phyloP scores from a whole-genome alignment of 2,329 filamentous ascomycete species.

The Paecilomyces niveus region DNA sequence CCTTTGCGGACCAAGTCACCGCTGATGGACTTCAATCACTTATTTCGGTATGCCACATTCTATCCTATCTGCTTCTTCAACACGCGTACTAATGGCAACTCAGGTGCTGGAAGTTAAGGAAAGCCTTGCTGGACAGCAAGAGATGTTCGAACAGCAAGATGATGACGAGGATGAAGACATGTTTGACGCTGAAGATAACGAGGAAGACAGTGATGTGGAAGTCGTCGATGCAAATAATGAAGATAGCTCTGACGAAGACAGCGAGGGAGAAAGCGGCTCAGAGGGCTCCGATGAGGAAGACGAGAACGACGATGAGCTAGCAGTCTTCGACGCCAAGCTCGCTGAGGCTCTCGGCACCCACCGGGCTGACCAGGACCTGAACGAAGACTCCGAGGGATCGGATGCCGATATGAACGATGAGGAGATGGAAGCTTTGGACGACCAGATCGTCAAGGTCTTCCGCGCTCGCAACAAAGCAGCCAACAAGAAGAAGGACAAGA shows the following conservation, averaged over 20 bases:
- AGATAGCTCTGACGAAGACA: constrained; percentile 9
- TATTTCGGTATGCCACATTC: constrained; percentile 33
- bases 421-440: constrained; percentile 86
- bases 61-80: background rate
- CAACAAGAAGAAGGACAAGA: constrained; percentile 74
- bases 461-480: constrained; percentile 62
- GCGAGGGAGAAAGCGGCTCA: constrained; percentile 19
- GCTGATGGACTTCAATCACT: constrained; percentile 62
- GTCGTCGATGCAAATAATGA: constrained; percentile 33
- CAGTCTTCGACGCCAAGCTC: constrained; percentile 67
- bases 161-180: constrained; percentile 52
- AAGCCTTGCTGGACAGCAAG: constrained; percentile 72
- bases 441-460: constrained; percentile 78
- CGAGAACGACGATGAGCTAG: constrained; percentile 46
- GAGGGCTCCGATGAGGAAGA: constrained; percentile 37
- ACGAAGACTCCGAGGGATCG: constrained; percentile 50
- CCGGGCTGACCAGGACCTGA: constrained; percentile 47
- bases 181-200: constrained; percentile 39
- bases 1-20: constrained; percentile 70
- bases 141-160: constrained; percentile 70
- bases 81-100: constrained; percentile 24
- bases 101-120: constrained; percentile 73
- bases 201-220: constrained; percentile 33
- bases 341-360: constrained; percentile 71
- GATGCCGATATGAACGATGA: constrained; percentile 87